Base-by-base conservation (phyloP, 2,329 filamentous ascomycete species). In the Colletotrichum siamense region DNA sequence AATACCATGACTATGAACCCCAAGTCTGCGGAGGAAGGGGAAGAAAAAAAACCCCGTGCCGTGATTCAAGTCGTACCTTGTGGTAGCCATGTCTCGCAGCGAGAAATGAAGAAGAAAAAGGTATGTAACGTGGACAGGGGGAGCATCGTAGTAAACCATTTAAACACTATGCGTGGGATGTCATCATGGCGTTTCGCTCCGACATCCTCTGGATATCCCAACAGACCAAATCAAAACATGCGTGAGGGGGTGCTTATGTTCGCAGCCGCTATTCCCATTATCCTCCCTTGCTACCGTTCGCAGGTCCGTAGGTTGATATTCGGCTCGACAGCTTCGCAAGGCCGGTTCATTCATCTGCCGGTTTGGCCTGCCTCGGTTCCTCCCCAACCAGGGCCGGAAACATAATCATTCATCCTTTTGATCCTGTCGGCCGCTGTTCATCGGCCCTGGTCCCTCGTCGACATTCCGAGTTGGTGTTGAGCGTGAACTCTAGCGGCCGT, bases 141-240 rank as follows among this genome's bases (percentile, higher is more conserved):
- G 64, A 69, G 63, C 61, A 44, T n/a, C 66, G 34, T 32, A 67
- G 12, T 59, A 49, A 76, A 34, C 55, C 64, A 36, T 64, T 49
- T 64, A 73, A 76, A 73, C 63, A 76, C 57, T 73, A 73, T 64
- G 73, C 73, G 16, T 64, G 73, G 70, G 73, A 73, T 73, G 73
- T 30, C 73, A 57, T 76, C 70, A 76, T 72, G 24, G 70, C 70
- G 63, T 30, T 22, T 52, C 64, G 73, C 70, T 76, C 73, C 24
- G 59, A 70, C 64, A 76, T 76, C 73, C 73, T 69, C 73, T 76
- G 73, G 73, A 76, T 76, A 76, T 76, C 73, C 73, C 73, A 76
- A 76, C 44, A 68, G 44, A 64, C 44, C 32, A 67, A 70, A 30
- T 62, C 24, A 66, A 67, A 69, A 34, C 44, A 26, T 36, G 57